phyloP scores from a whole-genome alignment of 176 grass and related monocot genomes.

The Oryza brachyantha region DNA sequence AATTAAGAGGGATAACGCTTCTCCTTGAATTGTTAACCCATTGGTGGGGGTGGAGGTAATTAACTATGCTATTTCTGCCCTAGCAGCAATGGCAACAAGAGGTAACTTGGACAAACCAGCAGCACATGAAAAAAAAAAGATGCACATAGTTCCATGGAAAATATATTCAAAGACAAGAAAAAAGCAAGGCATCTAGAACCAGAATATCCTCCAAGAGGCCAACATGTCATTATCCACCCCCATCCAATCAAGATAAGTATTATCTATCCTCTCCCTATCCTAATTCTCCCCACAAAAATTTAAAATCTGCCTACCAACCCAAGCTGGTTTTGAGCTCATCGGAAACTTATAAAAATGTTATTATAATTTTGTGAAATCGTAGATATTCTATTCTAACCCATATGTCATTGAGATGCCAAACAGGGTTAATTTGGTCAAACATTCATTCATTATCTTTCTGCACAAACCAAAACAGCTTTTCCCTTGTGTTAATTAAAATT shows the following conservation, averaged over 20 bases:
- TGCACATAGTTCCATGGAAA: not conserved
- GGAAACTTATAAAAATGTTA: too few species aligned
- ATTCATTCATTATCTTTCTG: not conserved
- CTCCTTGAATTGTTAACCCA: too few species aligned
- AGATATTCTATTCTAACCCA: too few species aligned
- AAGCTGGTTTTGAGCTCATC: not conserved
- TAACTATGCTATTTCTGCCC: not conserved
- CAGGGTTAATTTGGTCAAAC: not conserved
- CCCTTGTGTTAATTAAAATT: too few species aligned
- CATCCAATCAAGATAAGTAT: not conserved
- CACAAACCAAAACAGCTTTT: not conserved
- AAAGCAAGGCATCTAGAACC: slow-evolving; percentile 5
- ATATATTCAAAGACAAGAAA: slow-evolving; percentile 5
- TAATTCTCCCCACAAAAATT: slow-evolving; percentile 8
- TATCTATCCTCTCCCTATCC: not conserved
- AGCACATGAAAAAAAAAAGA: not conserved
- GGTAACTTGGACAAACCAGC: not conserved
- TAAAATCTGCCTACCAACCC: not conserved
- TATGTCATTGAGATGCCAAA: too few species aligned
- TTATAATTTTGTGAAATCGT: too few species aligned
- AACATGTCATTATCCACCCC: not conserved
- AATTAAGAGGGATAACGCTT: too few species aligned
- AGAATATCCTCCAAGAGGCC: slow-evolving; percentile 2
- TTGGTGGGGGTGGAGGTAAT: too few species aligned
- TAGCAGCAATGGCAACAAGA: not conserved